These are phyloP conservation scores for Mycosphaerelloides madeirae DNA, from an alignment of 2,329 filamentous ascomycete species.

Conservation along the genomic window DNA sequence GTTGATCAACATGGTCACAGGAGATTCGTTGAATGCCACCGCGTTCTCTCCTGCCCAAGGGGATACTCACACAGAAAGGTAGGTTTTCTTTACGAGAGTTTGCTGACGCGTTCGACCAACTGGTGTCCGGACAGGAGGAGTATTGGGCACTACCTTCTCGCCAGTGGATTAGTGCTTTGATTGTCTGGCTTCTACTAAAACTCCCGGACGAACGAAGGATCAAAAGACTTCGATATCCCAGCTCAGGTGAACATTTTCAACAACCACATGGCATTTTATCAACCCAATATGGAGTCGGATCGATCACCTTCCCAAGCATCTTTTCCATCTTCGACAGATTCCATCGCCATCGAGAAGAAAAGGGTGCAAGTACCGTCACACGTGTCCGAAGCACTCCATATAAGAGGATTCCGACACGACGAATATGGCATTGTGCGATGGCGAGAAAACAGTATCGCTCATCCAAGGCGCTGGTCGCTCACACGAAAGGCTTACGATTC, in stretches of 20 bases:
- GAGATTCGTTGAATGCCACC: no score
- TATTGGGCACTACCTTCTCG: background rate
- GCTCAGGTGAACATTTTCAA: no score
- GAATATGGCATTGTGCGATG: constrained; percentile 17
- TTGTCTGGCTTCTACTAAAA: background rate
- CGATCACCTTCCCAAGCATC: background rate
- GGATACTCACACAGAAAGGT: no score
- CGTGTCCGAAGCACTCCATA: background rate
- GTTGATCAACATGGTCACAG: no score
- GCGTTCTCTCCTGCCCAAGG: no score
- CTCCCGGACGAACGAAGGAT: no score
- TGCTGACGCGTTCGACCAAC: no score
- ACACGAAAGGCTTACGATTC: constrained; percentile 14
- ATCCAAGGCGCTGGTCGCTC: constrained; percentile 16
- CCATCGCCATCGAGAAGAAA: background rate
- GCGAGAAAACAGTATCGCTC: constrained; percentile 12
- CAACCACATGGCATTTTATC: no score
- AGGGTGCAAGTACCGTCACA: background rate
- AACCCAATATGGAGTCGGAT: background rate
- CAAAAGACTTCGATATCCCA: no score
- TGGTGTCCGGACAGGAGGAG: no score
- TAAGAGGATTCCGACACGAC: constrained; percentile 10
- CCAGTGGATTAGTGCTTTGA: no score
- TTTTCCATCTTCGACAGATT: background rate
- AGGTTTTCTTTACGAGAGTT: no score